Percentiles rank a stretch among this genome's conserved stretches.
These are phyloP conservation scores for Raffaelea arxii DNA, from an alignment of 2,329 filamentous ascomycete genomes.

Conservation along the genomic window DNA sequence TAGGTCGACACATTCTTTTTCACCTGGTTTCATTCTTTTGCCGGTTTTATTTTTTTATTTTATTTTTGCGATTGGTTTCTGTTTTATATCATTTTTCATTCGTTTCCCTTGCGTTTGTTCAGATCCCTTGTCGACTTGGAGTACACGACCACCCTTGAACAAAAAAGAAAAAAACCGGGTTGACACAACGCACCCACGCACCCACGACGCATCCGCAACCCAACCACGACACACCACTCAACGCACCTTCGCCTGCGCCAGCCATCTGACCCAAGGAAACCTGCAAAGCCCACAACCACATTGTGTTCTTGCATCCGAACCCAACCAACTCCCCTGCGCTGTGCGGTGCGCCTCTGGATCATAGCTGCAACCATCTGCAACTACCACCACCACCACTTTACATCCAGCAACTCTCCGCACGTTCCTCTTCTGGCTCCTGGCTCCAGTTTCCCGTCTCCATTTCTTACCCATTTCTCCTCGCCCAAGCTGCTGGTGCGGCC, in stretches of 20 bases:
- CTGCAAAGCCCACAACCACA: no score
- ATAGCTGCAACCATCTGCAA: no score
- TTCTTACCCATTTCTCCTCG: not conserved
- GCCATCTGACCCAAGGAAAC: no score
- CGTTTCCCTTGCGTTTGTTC: not conserved
- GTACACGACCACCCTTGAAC: conserved; percentile 9
- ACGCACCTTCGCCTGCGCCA: no score
- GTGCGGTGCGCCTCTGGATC: no score
- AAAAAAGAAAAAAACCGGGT: conserved; percentile 15
- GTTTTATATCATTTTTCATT: not conserved
- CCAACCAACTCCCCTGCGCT: no score
- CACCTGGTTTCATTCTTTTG: not conserved
- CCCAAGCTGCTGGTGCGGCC: no score
- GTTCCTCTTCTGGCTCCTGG: not conserved
- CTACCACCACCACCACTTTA: not conserved
- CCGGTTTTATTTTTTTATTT: not conserved
- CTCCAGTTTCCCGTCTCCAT: not conserved
- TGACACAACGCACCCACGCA: not conserved
- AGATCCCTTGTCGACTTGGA: not conserved
- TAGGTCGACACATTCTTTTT: no score
- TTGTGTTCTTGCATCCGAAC: no score
- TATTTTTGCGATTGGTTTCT: not conserved
- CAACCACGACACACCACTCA: not conserved
- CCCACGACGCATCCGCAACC: not conserved
- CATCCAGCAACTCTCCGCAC: not conserved